Evolutionary conservation across 345 rosid genomes (phyloP), one percentile per base, ranked within the genome.

Genomic region (Ceriops tagal): DNA sequence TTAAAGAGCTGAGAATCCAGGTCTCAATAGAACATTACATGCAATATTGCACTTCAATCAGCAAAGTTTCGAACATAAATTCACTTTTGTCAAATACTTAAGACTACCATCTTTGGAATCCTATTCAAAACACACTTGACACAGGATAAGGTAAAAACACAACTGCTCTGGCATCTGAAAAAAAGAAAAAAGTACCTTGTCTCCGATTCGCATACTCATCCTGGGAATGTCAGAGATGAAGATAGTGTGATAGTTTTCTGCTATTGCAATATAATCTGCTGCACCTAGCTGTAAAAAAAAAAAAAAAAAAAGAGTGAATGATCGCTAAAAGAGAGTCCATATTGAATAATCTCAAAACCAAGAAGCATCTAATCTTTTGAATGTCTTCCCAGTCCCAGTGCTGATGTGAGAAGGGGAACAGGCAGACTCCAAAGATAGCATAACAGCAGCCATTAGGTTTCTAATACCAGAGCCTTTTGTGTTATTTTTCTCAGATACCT

Each of bases 221-320:
- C 69, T 79, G 26, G 89, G 97, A 75, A 91, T 89, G 57, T 81
- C 83, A 57, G 96, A 85, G 78, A 93, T 86, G 73, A 93, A 89
- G 61, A 89, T 82, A 35, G 93, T 91, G 75, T 93, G 97, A 74
- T 89, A 88, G 77, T 80, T 83, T 71, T 87, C 75, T 6, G 96
- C 92, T 32, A 91, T 82, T 32, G 97, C 98, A 30, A 93, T 91
- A 65, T 93, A 93, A 82, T 93, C 98, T 49, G 97, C 98, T 69
- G 97, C 96, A 70, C 98, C 97, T 61, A 87, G 77, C 96, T 89
- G 84, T 60, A 62, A 55, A 61, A 13, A 53, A 47, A 39, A 21
- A 61, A 31, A 27, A 19, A 26, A 21, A 58, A 60, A 11, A 18
- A 1, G 19, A 5, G 18, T 15, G 18, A 43, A 43, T 43, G 49